Evolutionary conservation across 108 stramenopile genomes (phyloP).

Genomic region (Nitzschia putrida): DNA sequence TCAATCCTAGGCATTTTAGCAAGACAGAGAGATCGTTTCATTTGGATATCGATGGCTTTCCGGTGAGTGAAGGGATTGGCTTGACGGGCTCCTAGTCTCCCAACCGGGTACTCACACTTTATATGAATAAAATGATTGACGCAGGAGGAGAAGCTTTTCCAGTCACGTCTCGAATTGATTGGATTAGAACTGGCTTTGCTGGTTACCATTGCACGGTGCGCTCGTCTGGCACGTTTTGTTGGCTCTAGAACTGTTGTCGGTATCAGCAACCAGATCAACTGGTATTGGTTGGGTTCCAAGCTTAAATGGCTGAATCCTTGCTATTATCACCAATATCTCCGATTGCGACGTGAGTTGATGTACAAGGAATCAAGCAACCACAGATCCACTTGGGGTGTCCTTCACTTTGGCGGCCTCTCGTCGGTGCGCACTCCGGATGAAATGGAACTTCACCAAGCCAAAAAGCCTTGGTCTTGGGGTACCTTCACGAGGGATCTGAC

Average conservation of each 20-base stretch:
- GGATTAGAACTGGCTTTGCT: slow-evolving; percentile 40
- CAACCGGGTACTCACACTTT: too few relatives aligned
- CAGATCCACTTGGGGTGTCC: slow-evolving; percentile 16
- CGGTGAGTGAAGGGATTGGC: slow-evolving; percentile 40
- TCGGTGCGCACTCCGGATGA: slow-evolving; percentile 18
- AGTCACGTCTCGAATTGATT: too few relatives aligned
- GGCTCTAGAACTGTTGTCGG: slow-evolving; percentile 54
- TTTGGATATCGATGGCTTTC: slow-evolving; percentile 43
- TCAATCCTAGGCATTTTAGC: slow-evolving; percentile 32
- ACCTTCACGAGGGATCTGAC: neutral
- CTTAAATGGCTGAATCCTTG: slow-evolving; percentile 35
- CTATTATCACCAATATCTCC: slow-evolving; percentile 9
- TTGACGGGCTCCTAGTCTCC: too few relatives aligned
- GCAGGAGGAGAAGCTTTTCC: too few relatives aligned
- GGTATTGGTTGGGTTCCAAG: slow-evolving; percentile 29
- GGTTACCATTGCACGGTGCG: slow-evolving; percentile 53
- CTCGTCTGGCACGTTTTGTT: slow-evolving; percentile 71
- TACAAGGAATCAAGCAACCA: slow-evolving; percentile 2
- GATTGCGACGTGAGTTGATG: neutral
- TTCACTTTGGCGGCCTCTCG: slow-evolving; percentile 21
- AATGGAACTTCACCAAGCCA: slow-evolving; percentile 6
- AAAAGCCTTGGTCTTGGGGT: neutral
- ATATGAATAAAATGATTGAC: too few relatives aligned
- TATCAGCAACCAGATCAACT: slow-evolving; percentile 35
- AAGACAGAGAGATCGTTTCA: neutral